Base-by-base conservation (phyloP, 108 stramenopile species). In the Skeletonema tropicum region DNA sequence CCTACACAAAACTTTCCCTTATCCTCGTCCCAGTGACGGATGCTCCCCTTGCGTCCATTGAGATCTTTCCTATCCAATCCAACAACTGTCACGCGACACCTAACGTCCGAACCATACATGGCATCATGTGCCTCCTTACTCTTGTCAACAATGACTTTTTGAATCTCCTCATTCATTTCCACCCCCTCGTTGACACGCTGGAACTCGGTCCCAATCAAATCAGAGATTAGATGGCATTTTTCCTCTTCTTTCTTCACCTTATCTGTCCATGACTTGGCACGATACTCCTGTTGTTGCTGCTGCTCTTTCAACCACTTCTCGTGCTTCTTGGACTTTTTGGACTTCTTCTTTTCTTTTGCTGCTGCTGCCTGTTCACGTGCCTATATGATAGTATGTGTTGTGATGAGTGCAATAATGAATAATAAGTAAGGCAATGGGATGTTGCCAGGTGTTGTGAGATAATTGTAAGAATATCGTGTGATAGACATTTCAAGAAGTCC, bases 161-260 rank as follows among this genome's bases (percentile, higher is more conserved):
- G n/a, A 5, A 14, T n/a, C 10, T 17, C 23, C 9, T 55, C 25
- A 15, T 17, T 67, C 14, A 31, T 55, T 6, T 15, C 21, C 29
- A 21, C 49, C 17, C 19, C 63, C 46, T 32, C 49, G 30, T 59
- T 32, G 21, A 63, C 60, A 19, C 75, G 75, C 11, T 35, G 21
- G 66, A 76, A 57, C 70, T 76, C 75, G 14, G 75, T 57, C 46
- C 60, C 14, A 68, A 70, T 71, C 33, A 76, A 31, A 14, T 68
- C 48, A 21, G 35, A 15, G 15, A 76, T 61, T 17, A 71, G 10
- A 2, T 31, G 5, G 5, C 14, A 32, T 31, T 30, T 26, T 13
- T 70, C 58, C 35, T 71, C 32, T 14, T 67, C 45, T 8, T 39
- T 32, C 21, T 30, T 70, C 60, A 67, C 19, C 31, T 36, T 59